Conservation (phyloP, 441 rosid genomes). For the Erodium chrysanthum region DNA sequence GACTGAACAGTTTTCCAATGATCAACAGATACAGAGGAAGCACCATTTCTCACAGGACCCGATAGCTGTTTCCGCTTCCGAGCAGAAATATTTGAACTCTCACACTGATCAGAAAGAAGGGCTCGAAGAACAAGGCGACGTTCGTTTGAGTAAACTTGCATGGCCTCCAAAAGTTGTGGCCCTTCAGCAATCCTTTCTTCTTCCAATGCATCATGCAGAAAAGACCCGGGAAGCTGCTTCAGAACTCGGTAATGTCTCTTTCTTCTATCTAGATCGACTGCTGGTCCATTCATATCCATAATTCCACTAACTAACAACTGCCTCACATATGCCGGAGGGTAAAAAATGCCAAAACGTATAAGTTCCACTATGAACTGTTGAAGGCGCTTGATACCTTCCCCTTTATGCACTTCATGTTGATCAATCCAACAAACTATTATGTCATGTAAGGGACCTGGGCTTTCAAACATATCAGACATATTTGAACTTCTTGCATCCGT, state of each 20-base stretch:
- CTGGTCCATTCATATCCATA: slow-evolving; percentile 46
- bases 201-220: slow-evolving; percentile 50
- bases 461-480: slow-evolving; percentile 56
- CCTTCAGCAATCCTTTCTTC: slow-evolving; percentile 63
- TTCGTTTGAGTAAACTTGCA: slow-evolving; percentile 69
- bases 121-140: slow-evolving; percentile 65
- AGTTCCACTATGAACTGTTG: slow-evolving; percentile 79
- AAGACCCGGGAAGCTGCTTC: slow-evolving; percentile 73
- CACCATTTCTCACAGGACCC: slow-evolving; percentile 28
- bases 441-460: slow-evolving; percentile 93
- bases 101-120: slow-evolving; percentile 28
- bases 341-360: slow-evolving; percentile 68
- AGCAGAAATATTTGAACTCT: slow-evolving; percentile 24
- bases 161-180: slow-evolving; percentile 47
- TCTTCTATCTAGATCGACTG: slow-evolving; percentile 41
- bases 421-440: slow-evolving; percentile 95
- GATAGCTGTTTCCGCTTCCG: slow-evolving; percentile 39
- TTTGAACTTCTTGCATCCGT: slow-evolving; percentile 19
- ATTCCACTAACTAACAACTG: slow-evolving; percentile 89
- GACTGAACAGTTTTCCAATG: slow-evolving; percentile 38
- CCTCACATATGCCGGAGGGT: slow-evolving; percentile 86
- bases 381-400: slow-evolving; percentile 67
- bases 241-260: slow-evolving; percentile 71
- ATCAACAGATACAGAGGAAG: slow-evolving; percentile 36
- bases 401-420: slow-evolving; percentile 77